These are phyloP conservation scores for Aureobasidium sp. DNA, from an alignment of 2,329 filamentous ascomycete species.

Conservation along the genomic window DNA sequence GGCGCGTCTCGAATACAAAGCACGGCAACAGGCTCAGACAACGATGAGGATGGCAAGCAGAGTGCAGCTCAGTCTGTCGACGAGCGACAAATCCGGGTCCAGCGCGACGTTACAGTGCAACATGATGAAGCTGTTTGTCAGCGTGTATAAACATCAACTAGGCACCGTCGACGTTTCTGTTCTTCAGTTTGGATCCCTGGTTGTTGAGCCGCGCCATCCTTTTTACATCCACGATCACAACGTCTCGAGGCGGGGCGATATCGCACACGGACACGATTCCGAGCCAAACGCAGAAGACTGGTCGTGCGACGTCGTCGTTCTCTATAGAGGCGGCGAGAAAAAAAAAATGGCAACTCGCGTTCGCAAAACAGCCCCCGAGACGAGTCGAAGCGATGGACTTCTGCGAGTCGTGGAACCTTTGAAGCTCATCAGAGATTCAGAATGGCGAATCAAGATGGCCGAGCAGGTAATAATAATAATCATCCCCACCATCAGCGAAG, in stretches of 20 bases:
- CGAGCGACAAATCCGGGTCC: background rate
- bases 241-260: background rate
- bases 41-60: background rate
- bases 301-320: background rate
- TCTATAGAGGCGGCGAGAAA: background rate
- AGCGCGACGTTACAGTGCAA: background rate
- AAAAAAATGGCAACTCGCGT: background rate
- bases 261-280: background rate
- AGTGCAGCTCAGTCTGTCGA: background rate
- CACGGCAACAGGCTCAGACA: background rate
- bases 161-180: no score
- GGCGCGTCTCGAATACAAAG: background rate
- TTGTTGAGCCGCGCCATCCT: background rate
- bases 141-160: background rate
- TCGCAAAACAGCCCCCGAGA: background rate
- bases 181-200: background rate
- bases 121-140: background rate
- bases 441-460: background rate
- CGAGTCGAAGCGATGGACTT: no score
- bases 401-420: no score
- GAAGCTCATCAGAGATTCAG: no score
- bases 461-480: background rate
- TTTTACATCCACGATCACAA: background rate
- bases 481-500: background rate
- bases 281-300: background rate